Base-by-base conservation (phyloP, 345 rosid species). In the Euphorbia lathyris region DNA sequence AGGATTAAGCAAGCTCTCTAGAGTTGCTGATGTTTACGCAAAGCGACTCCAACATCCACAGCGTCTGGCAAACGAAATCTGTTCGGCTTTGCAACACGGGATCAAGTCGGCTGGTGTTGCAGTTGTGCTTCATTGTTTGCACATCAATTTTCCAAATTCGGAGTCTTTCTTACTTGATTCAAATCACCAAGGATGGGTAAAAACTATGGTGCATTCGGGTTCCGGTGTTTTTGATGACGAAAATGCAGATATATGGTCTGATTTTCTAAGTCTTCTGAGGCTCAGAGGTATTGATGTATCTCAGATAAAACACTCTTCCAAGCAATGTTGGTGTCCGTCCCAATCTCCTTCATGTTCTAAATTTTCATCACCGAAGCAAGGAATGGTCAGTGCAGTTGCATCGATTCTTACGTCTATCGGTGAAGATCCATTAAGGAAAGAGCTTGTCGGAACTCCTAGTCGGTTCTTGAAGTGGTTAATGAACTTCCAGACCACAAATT, bases 1-100 rank as follows among this genome's bases (percentile, higher is more conserved):
- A 40, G 98, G 99, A 68, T 79, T 96, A 62, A 96, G 99, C 85
- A 96, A 96, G 81, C 86, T 92, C 73, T 90, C 97, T 2, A 85
- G 98, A 75, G 96, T 92, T 11, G 77, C 97, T 36, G 93, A 92
- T 78, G 86, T 92, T 51, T 96, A 87, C 74, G 93, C 91, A 20
- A 92, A 87, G 80, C 82, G 96, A 61, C 96, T 92, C 42, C 98
- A 96, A 73, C 83, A 86, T 43, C 98, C 99, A 56, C 94, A 90
- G 61, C 88, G 92, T 68, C 72, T 92, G 59, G 96, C 90, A 36
- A 81, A 83, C 60, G 96, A 96, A 68, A 67, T 96, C 13, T 90
- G 94, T 62, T 86, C 85, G 0, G 95, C 97, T 70, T 79, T 96
- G 79, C 89, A 92, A 52, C 82, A 80, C 62, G 93, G 86, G 74